A percentile compares a stretch with the other conserved stretches of the same genome.
phyloP scores from a whole-genome alignment of 768 basidiomycete species.

The Leccinum variicolor region DNA sequence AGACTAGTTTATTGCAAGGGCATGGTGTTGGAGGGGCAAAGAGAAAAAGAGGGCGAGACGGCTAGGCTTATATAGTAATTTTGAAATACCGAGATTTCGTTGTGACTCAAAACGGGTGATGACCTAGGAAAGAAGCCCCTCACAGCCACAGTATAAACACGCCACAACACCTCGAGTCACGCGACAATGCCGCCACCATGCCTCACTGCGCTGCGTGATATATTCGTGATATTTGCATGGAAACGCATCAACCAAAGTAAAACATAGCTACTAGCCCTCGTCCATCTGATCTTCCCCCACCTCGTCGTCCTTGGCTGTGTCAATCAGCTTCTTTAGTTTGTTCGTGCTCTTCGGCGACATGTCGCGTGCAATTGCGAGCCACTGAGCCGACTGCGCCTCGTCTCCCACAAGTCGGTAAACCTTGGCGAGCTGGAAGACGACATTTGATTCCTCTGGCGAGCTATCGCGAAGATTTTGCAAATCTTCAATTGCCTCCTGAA shows the following conservation, averaged over 20 bases:
- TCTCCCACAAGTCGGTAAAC: constrained; percentile 83
- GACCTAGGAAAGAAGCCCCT: constrained; percentile 31
- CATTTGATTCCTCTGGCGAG: constrained; percentile 95
- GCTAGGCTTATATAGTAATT: constrained; percentile 45
- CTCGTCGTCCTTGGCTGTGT: constrained; percentile 61
- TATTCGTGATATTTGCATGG: neutral
- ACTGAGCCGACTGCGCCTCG: constrained; percentile 73
- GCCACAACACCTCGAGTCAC: constrained; percentile 24
- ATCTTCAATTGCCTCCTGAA: constrained; percentile 74
- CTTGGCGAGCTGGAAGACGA: constrained; percentile 93
- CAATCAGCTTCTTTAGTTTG: constrained; percentile 79
- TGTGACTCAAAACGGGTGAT: constrained; percentile 32
- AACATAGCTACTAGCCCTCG: constrained; percentile 43
- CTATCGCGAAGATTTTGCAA: constrained; percentile 75
- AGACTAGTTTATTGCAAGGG: constrained; percentile 27
- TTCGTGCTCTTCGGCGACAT: constrained; percentile 86
- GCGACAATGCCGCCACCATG: constrained; percentile 21
- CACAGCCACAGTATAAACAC: constrained; percentile 26
- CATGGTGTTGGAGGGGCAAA: constrained; percentile 34
- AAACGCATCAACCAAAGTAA: constrained; percentile 4
- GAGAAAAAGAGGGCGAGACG: constrained; percentile 17
- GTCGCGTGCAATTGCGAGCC: constrained; percentile 89
- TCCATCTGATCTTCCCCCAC: constrained; percentile 67
- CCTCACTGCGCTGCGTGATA: neutral
- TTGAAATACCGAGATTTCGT: constrained; percentile 27